These are phyloP conservation scores for Baorangia bicolor DNA, from an alignment of 768 basidiomycete genomes.

Conservation along the genomic window DNA sequence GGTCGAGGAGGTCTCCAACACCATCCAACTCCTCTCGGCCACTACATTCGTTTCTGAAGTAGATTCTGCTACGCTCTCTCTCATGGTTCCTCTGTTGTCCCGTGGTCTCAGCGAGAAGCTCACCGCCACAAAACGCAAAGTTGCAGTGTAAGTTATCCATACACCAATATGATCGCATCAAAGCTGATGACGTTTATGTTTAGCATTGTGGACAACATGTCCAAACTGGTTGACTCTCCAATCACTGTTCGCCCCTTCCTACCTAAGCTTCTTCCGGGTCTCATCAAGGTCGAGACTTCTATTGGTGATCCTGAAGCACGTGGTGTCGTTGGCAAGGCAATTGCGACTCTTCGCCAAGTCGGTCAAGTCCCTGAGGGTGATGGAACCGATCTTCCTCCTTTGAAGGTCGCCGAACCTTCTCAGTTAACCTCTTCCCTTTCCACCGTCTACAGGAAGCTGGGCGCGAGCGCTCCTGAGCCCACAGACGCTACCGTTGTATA, in stretches of 20 bases:
- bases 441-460: slow-evolving; percentile 84
- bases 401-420: slow-evolving; percentile 72
- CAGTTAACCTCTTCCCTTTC: slow-evolving; percentile 65
- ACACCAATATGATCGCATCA: slow-evolving; percentile 8
- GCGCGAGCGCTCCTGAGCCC: slow-evolving; percentile 53
- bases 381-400: slow-evolving; percentile 86
- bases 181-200: slow-evolving; percentile 20
- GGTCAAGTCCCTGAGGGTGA: slow-evolving; percentile 86
- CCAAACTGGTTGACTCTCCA: slow-evolving; percentile 94
- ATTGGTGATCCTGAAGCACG: slow-evolving; percentile 99
- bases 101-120: slow-evolving; percentile 95
- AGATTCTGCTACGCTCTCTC: slow-evolving; percentile 93
- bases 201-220: slow-evolving; percentile 97
- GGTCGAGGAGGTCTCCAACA: slow-evolving; percentile 97
- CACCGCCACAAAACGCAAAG: slow-evolving; percentile 95
- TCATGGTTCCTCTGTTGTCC: slow-evolving; percentile 94
- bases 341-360: slow-evolving; percentile 92
- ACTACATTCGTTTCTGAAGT: slow-evolving; percentile 99
- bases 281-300: slow-evolving; percentile 92
- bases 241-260: slow-evolving; percentile 96
- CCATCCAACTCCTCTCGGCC: slow-evolving; percentile 91
- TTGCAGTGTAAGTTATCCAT: slow-evolving; percentile 75
- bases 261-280: slow-evolving; percentile 90
- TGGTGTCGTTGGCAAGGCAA: slow-evolving; percentile 85
- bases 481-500: slow-evolving; percentile 65